These are phyloP conservation scores for Plantago elongata DNA, from an alignment of 257 asterid genomes.

Conservation along the genomic window DNA sequence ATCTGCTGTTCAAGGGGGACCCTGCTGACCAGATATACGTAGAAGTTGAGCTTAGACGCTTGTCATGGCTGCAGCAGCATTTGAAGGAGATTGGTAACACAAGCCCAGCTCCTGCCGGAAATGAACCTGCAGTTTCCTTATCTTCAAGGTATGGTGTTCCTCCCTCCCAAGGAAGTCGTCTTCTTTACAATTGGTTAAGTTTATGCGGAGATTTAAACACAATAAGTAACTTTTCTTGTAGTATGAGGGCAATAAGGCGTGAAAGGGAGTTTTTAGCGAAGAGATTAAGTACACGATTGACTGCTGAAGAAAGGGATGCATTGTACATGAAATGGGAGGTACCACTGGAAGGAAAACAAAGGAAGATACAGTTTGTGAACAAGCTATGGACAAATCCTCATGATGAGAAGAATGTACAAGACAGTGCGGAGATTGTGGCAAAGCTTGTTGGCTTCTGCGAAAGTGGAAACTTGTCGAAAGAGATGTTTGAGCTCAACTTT, in stretches of 20 bases:
- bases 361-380: slow-evolving; percentile 72
- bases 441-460: slow-evolving; percentile 82
- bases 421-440: slow-evolving; percentile 86
- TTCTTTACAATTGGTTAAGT: not conserved
- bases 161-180: not conserved
- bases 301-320: slow-evolving; percentile 72
- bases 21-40: slow-evolving; percentile 83
- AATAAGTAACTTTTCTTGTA: slow-evolving; percentile 21
- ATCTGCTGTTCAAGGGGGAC: slow-evolving; percentile 83
- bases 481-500: slow-evolving; percentile 90
- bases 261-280: slow-evolving; percentile 88
- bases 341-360: slow-evolving; percentile 78
- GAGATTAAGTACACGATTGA: slow-evolving; percentile 62
- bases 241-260: slow-evolving; percentile 70
- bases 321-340: slow-evolving; percentile 88
- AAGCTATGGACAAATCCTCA: slow-evolving; percentile 77
- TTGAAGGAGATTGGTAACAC: slow-evolving; percentile 69
- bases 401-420: slow-evolving; percentile 58
- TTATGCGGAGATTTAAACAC: not conserved
- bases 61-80: slow-evolving; percentile 87
- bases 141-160: slow-evolving; percentile 66
- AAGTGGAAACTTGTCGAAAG: slow-evolving; percentile 73
- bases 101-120: slow-evolving; percentile 69
- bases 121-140: slow-evolving; percentile 63
- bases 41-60: slow-evolving; percentile 90